Conservation (phyloP, 176 grass and related monocot genomes). For the Phragmites australis region DNA sequence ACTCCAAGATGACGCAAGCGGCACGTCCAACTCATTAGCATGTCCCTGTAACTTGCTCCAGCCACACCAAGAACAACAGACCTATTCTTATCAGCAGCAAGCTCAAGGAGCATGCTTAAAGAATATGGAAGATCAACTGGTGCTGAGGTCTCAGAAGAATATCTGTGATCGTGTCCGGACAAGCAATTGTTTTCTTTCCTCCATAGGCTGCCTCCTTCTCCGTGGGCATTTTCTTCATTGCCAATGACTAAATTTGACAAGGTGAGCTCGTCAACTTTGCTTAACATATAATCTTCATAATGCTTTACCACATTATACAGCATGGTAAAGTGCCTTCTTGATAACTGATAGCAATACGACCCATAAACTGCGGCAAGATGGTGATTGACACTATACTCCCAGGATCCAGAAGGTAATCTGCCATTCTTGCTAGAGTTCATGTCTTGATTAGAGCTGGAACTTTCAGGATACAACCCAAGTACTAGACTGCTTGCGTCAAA, state of each 20-base stretch:
- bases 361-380: constrained; percentile 75
- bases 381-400: constrained; percentile 52
- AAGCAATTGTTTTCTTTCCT: constrained; percentile 15
- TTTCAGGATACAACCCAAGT: constrained; percentile 62
- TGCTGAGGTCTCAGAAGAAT: constrained; percentile 27
- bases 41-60: constrained; percentile 76
- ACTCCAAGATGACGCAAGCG: constrained; percentile 60
- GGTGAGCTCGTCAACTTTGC: constrained; percentile 33
- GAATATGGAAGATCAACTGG: constrained; percentile 43
- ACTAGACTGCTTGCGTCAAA: constrained; percentile 57
- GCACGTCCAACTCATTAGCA: constrained; percentile 97
- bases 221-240: constrained; percentile 12
- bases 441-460: background rate
- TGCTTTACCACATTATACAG: constrained; percentile 57
- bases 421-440: background rate
- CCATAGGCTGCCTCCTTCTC: background rate
- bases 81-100: constrained; percentile 53
- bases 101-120: constrained; percentile 50
- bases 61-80: constrained; percentile 78
- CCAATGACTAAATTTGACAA: constrained; percentile 26
- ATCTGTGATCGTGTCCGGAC: background rate
- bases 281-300: constrained; percentile 52
- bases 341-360: constrained; percentile 44
- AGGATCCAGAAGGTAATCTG: constrained; percentile 23
- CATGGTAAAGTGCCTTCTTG: constrained; percentile 1